phyloP scores from a whole-genome alignment of 768 basidiomycete genomes.

The Mycena filopes region DNA sequence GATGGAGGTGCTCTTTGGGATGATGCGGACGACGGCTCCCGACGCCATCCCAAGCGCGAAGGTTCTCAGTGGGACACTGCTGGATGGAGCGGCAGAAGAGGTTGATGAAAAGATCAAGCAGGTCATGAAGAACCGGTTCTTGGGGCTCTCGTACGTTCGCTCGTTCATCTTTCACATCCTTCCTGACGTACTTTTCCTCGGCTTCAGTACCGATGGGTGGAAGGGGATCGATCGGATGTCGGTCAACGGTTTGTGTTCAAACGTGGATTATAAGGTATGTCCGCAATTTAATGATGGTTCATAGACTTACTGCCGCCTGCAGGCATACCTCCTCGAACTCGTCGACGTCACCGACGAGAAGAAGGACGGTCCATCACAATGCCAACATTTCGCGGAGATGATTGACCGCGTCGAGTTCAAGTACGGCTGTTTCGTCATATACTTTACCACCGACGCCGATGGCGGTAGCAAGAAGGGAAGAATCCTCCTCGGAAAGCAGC shows the following conservation, averaged over 20 bases:
- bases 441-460: slow-evolving; percentile 19
- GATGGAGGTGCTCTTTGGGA: slow-evolving; percentile 8
- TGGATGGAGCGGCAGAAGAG: slow-evolving; percentile 8
- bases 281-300: not conserved
- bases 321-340: slow-evolving; percentile 12
- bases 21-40: slow-evolving; percentile 8
- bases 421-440: slow-evolving; percentile 10
- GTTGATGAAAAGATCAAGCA: not conserved
- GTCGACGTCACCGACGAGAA: slow-evolving; percentile 3
- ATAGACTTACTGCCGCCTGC: not conserved
- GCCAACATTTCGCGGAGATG: slow-evolving; percentile 5
- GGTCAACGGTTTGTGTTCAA: slow-evolving; percentile 2
- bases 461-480: slow-evolving; percentile 28
- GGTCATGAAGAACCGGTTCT: not conserved
- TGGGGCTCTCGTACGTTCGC: slow-evolving; percentile 4
- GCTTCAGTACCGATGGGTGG: slow-evolving; percentile 18
- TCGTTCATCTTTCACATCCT: not conserved
- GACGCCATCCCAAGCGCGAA: slow-evolving; percentile 10
- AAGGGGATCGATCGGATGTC: not conserved
- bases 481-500: not conserved
- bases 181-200: not conserved
- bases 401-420: slow-evolving; percentile 16
- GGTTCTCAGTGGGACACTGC: slow-evolving; percentile 4
- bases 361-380: slow-evolving; percentile 15
- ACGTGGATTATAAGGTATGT: slow-evolving; percentile 2